Conservation (phyloP, 192 early-diverging fungal species). For the Chytriomyces confervae region DNA sequence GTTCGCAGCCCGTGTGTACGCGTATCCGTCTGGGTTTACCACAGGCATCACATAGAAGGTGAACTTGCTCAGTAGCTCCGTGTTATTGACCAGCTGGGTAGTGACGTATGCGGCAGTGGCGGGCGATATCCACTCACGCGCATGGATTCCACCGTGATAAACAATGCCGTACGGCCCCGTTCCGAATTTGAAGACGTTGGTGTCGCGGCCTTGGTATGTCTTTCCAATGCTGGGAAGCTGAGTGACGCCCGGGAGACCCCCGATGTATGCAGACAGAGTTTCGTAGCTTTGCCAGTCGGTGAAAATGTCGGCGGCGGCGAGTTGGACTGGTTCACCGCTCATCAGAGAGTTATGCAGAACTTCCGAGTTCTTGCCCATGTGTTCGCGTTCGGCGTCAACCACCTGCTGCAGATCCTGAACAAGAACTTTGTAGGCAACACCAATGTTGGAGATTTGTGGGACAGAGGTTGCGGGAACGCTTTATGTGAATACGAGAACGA, state of each 20-base stretch:
- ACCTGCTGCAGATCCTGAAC: conserved; percentile 54
- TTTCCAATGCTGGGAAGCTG: conserved; percentile 37
- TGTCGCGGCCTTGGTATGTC: conserved; percentile 39
- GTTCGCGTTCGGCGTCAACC: conserved; percentile 50
- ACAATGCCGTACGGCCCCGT: conserved; percentile 39
- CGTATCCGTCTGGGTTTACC: conserved; percentile 68
- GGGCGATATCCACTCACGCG: conserved; percentile 66
- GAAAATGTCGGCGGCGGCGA: conserved; percentile 36
- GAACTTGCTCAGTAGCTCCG: conserved; percentile 51
- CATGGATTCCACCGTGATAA: conserved; percentile 60
- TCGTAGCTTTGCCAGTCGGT: conserved; percentile 44
- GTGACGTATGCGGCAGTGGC: conserved; percentile 55
- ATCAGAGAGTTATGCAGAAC: background rate
- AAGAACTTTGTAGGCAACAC: conserved; percentile 39
- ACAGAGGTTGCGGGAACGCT: background rate
- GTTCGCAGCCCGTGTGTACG: conserved; percentile 36
- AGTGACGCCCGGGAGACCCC: conserved; percentile 25
- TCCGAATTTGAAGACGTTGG: conserved; percentile 41
- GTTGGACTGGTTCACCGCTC: conserved; percentile 7
- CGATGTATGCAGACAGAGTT: conserved; percentile 32
- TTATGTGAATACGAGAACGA: background rate
- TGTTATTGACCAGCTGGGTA: conserved; percentile 40
- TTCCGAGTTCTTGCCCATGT: conserved; percentile 28
- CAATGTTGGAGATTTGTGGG: background rate
- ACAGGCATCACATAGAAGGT: conserved; percentile 64